Base-by-base conservation (phyloP, 257 asterid species). In the Penstemon barbatus region DNA sequence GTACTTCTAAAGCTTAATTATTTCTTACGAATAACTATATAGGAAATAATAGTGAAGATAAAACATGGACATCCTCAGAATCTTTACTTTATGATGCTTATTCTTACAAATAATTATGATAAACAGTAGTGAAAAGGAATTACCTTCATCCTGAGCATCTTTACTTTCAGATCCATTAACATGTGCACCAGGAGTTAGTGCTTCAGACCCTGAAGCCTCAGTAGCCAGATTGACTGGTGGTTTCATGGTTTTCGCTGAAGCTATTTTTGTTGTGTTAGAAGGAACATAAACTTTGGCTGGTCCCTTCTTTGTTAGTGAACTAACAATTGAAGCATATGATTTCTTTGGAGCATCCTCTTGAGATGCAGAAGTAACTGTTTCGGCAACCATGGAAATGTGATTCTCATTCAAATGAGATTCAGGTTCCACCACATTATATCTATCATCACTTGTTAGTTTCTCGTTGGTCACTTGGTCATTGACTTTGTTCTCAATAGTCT, bases 271-370 rank as follows among this genome's bases (percentile, higher is more conserved):
- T 4, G 73, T 40, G 64, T 66, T 80, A 48, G 91, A 54, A 53
- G 90, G 94, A 44, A 84, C 86, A 72, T 84, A 90, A 52, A 83
- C 63, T 82, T 74, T 80, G 74, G 70, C 75, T 2, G 89, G 76
- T 39, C 83, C 86, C 81, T 78, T 81, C 85, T 82, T 90, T 33
- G 79, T 80, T 57, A 69, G 85, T 37, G 89, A 87, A 76, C 95
- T 81, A 53, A 93, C 82, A 65, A 93, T 93, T 12, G 92, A 93
- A 2, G 98, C 98, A 77, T 93, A 93, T 12, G 97, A 93, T 78
- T 84, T 92, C 81, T 92, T 93, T 50, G 84, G 90, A 76, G 80
- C 57, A 66, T 88, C 91, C 61, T 90, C 90, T 68, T 77, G 86
- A 58, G 78, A 40, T 52, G 82, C 76, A 65, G 91, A 72, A 56